phyloP scores from a whole-genome alignment of 1,139 yeast genomes.

The Sugiyamaella grinbergsii region DNA sequence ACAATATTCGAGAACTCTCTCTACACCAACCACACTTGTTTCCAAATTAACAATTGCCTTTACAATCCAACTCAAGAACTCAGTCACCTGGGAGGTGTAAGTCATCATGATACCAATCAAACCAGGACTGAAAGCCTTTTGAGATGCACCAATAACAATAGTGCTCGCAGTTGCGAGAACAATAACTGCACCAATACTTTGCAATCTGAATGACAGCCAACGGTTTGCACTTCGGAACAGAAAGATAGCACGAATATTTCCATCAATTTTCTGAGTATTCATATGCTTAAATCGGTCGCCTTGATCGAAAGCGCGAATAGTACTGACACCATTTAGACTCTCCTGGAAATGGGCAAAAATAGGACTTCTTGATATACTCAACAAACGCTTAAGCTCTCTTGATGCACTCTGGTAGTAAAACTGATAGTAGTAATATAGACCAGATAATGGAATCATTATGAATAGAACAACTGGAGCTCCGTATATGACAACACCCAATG shows the following conservation, averaged over 20 bases:
- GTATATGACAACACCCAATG: constrained; percentile 65
- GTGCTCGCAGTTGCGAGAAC: constrained; percentile 57
- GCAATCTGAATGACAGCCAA: constrained; percentile 69
- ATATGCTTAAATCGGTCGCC: constrained; percentile 54
- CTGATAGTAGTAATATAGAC: constrained; percentile 77
- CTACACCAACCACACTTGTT: constrained; percentile 73
- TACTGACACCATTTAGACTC: constrained; percentile 66
- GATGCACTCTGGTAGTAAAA: constrained; percentile 77
- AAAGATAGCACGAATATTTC: constrained; percentile 61
- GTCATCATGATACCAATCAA: constrained; percentile 74
- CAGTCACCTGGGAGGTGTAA: constrained; percentile 67
- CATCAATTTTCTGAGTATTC: constrained; percentile 62
- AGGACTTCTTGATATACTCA: constrained; percentile 74
- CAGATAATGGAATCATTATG: constrained; percentile 51
- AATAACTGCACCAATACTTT: constrained; percentile 65
- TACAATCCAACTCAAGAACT: constrained; percentile 61
- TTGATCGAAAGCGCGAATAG: constrained; percentile 63
- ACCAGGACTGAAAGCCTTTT: constrained; percentile 59
- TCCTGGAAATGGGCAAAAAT: constrained; percentile 83
- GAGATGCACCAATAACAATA: constrained; percentile 54
- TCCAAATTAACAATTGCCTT: constrained; percentile 72
- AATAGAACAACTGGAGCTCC: constrained; percentile 66
- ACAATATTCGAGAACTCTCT: constrained; percentile 71
- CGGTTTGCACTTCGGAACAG: constrained; percentile 50
- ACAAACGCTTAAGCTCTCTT: constrained; percentile 77